These are phyloP conservation scores for Ciborinia camelliae DNA, from an alignment of 2,329 filamentous ascomycete species.

Conservation along the genomic window DNA sequence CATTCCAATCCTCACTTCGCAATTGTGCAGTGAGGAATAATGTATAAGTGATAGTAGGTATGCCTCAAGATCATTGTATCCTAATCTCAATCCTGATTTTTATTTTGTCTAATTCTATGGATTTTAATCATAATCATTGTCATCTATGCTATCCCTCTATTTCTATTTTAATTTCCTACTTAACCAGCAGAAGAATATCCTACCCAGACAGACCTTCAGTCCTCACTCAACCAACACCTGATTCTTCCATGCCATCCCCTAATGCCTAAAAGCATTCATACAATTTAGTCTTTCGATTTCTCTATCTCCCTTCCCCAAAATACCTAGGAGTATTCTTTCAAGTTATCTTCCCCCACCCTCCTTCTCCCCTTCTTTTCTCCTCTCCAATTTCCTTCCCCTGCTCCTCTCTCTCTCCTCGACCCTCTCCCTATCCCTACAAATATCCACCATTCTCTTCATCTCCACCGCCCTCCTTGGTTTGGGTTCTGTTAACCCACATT, in stretches of 20 bases:
- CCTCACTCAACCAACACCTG: no score
- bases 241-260: not conserved
- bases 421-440: conserved; percentile 30
- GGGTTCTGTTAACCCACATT: conserved; percentile 34
- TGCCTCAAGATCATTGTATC: not conserved
- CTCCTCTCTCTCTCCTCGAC: conserved; percentile 22
- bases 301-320: no score
- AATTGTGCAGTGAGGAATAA: not conserved
- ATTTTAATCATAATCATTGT: not conserved
- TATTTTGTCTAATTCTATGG: not conserved
- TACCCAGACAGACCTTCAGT: not conserved
- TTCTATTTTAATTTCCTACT: not conserved
- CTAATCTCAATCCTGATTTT: not conserved
- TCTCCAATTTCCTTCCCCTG: not conserved
- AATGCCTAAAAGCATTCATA: not conserved
- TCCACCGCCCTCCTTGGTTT: conserved; percentile 34
- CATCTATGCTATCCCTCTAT: not conserved
- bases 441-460: conserved; percentile 33
- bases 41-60: no score
- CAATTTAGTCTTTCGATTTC: not conserved
- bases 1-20: not conserved
- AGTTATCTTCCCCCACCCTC: not conserved
- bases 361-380: not conserved
- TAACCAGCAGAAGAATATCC: conserved; percentile 3
- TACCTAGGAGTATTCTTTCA: no score